A percentile compares a stretch with the other conserved stretches of the same genome.
Evolutionary conservation across 176 grass and related monocot genomes (phyloP).

Genomic region (Musa itinerans): DNA sequence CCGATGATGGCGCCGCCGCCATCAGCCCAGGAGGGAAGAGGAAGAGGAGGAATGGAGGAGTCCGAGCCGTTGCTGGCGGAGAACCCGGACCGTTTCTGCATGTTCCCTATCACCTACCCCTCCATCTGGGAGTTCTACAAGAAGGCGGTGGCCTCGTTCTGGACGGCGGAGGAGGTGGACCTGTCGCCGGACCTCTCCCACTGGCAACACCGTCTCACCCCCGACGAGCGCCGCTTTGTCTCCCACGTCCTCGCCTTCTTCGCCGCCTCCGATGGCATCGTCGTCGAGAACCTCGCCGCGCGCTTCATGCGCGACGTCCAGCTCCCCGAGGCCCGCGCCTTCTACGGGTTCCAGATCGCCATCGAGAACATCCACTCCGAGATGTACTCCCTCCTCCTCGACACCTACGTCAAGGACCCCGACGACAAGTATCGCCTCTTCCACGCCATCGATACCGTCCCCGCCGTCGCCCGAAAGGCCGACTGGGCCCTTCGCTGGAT

Average conservation of each 20-base stretch:
- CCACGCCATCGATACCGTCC: neutral
- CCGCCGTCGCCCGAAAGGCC: neutral
- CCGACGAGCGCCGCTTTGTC: neutral
- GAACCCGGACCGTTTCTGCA: neutral
- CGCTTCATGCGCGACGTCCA: conserved; percentile 81
- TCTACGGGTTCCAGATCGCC: conserved; percentile 88
- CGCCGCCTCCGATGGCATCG: conserved; percentile 56
- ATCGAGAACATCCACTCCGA: conserved; percentile 97
- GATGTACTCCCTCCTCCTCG: conserved; percentile 58
- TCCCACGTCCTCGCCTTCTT: neutral
- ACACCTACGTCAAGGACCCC: neutral
- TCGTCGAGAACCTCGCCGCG: conserved; percentile 68
- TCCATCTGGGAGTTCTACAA: neutral
- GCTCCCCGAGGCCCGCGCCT: conserved; percentile 64
- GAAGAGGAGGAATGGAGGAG: no score
- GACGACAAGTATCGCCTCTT: neutral
- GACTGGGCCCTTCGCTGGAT: neutral
- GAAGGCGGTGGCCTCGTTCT: neutral
- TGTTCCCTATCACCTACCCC: neutral
- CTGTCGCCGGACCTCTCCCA: neutral
- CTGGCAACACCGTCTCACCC: neutral
- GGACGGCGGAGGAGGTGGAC: neutral
- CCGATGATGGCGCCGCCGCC: no score
- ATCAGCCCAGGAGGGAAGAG: no score
- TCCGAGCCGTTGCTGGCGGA: neutral